Conservation (phyloP, 2,329 filamentous ascomycete species). For the Pseudogymnoascus verrucosus region DNA sequence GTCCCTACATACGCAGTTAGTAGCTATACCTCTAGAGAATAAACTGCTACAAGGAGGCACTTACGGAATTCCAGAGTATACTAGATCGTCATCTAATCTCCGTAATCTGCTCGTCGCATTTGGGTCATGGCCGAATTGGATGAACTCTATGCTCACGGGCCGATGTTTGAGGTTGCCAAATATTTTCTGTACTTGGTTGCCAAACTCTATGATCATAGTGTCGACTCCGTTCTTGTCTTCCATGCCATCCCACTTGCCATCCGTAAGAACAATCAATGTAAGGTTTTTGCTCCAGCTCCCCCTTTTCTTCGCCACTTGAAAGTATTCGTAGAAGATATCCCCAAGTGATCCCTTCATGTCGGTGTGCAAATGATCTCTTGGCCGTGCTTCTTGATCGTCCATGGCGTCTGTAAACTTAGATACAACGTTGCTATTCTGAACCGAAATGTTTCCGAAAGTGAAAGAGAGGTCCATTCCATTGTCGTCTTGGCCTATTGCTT, state of each 20-base stretch:
- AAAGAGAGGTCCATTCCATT: constrained; percentile 25
- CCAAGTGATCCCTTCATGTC: constrained; percentile 14
- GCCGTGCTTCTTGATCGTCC: background rate
- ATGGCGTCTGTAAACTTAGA: constrained; percentile 11
- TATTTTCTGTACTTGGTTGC: background rate
- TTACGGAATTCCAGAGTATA: constrained; percentile 15
- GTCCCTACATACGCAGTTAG: constrained; percentile 15
- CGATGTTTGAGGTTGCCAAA: constrained; percentile 12
- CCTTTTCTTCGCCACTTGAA: constrained; percentile 4
- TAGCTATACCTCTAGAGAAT: background rate
- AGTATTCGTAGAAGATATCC: constrained; percentile 14
- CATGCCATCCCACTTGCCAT: constrained; percentile 18
- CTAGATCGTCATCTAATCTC: constrained; percentile 17
- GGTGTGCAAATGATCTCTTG: background rate
- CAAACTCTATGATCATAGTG: constrained; percentile 12
- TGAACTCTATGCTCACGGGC: constrained; percentile 26
- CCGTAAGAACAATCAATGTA: constrained; percentile 19
- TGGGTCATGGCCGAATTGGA: constrained; percentile 24
- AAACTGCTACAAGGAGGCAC: background rate
- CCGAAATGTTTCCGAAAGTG: constrained; percentile 11
- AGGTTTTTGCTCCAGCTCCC: constrained; percentile 7
- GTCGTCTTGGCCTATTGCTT: constrained; percentile 23
- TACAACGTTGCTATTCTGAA: background rate
- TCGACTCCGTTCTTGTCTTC: constrained; percentile 9
- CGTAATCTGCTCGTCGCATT: constrained; percentile 18